Evolutionary conservation across 2,329 filamentous ascomycete species (phyloP).

Genomic region (Botrytis deweyae): DNA sequence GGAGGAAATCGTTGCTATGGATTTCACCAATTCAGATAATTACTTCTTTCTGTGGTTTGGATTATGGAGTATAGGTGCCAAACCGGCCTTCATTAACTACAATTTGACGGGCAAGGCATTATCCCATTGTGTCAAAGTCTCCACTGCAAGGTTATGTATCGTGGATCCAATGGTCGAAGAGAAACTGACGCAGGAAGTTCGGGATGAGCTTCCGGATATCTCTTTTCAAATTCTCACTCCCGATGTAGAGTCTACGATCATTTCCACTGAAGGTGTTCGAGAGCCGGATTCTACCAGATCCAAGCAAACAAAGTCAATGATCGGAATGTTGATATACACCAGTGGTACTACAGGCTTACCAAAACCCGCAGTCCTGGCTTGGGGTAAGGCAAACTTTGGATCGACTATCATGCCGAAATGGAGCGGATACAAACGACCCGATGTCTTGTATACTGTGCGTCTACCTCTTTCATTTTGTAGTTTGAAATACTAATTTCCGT

Average conservation of each 20-base stretch:
- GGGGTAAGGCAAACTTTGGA: constrained; percentile 61
- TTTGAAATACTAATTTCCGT: constrained; percentile 25
- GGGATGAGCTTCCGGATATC: constrained; percentile 49
- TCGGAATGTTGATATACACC: constrained; percentile 78
- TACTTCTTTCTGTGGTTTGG: constrained; percentile 74
- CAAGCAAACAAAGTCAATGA: constrained; percentile 51
- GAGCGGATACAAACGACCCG: constrained; percentile 57
- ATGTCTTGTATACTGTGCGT: constrained; percentile 73
- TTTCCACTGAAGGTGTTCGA: constrained; percentile 52
- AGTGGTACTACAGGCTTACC: constrained; percentile 83
- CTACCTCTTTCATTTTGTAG: background rate
- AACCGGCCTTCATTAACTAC: constrained; percentile 86
- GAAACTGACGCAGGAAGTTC: constrained; percentile 59
- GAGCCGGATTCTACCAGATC: constrained; percentile 56
- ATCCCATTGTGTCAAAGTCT: constrained; percentile 69
- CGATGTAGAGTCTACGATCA: constrained; percentile 55
- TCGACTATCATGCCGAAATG: constrained; percentile 54
- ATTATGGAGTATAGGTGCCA: constrained; percentile 79
- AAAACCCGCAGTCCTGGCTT: constrained; percentile 75
- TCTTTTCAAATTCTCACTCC: constrained; percentile 62
- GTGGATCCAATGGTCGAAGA: constrained; percentile 62
- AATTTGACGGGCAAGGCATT: constrained; percentile 72
- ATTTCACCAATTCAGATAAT: constrained; percentile 78
- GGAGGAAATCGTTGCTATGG: constrained; percentile 75
- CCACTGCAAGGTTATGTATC: constrained; percentile 65